These are phyloP conservation scores for Panicum miliaceum DNA, from an alignment of 176 grass and related monocot species.

Conservation along the genomic window DNA sequence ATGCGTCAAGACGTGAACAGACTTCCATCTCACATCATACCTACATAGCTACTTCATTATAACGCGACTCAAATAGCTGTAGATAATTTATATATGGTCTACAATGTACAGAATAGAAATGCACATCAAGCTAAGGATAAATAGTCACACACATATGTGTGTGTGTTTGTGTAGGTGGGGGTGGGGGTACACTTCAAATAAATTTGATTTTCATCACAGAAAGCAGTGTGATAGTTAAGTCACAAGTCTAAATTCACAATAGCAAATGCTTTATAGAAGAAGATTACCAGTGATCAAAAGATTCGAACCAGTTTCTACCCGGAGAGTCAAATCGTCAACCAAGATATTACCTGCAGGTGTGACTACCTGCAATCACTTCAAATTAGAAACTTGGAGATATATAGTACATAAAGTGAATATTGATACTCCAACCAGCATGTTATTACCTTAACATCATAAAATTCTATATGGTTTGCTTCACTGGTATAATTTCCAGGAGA, in stretches of 20 bases:
- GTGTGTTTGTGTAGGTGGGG: neutral
- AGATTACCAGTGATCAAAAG: slow-evolving; percentile 93
- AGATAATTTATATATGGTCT: slow-evolving; percentile 18
- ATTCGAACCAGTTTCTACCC: slow-evolving; percentile 92
- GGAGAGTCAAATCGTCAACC: slow-evolving; percentile 90
- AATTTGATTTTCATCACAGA: neutral
- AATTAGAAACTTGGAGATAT: slow-evolving; percentile 46
- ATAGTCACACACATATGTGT: slow-evolving; percentile 27
- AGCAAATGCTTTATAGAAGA: slow-evolving; percentile 23
- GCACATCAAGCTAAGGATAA: neutral
- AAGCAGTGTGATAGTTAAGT: slow-evolving; percentile 26
- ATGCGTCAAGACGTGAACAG: neutral
- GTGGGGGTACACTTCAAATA: neutral
- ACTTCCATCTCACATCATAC: slow-evolving; percentile 14
- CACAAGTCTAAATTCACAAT: neutral
- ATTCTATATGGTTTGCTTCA: slow-evolving; percentile 96
- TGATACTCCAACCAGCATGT: slow-evolving; percentile 33
- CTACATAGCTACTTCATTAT: neutral
- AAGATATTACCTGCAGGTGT: slow-evolving; percentile 91
- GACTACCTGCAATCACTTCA: slow-evolving; percentile 75
- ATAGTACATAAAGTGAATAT: slow-evolving; percentile 13
- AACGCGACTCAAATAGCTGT: neutral
- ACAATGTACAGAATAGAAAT: slow-evolving; percentile 28
- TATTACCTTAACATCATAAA: slow-evolving; percentile 87
- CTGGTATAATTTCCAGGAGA: slow-evolving; percentile 79